Base-by-base conservation (phyloP, 768 basidiomycete genomes). In the Serendipita indica region DNA sequence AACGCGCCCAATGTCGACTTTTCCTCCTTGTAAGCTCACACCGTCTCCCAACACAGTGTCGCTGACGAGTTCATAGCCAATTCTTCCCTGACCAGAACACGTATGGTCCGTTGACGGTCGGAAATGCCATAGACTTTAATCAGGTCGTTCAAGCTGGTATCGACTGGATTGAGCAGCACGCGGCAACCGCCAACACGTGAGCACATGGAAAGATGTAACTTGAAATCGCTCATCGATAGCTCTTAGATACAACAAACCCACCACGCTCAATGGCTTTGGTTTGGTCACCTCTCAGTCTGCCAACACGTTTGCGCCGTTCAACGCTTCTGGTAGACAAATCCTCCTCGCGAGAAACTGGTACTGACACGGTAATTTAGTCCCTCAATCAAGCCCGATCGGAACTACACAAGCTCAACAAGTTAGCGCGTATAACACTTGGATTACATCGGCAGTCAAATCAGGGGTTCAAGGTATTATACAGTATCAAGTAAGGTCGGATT, bases 31-130 rank as follows among this genome's bases (percentile, higher is more conserved):
- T 64, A 34, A 39, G 63, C 43, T 25, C 12, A 28, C 28, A 20
- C 20, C 33, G 28, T 27, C 43, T 33, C 37, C 34, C 7, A 14
- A 58, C n/a, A 30, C n/a, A n/a, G n/a, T 5, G n/a, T 59, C 16
- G 18, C 52, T 56, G 14, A 18, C n/a, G 32, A 33, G 33, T 30
- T 59, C 25, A 32, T 37, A 64, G 64, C 73, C 80, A 78, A 60
- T 62, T 83, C 25, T 84, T 84, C 75, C 83, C 84, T 18, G 82
- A 86, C 64, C 84, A 85, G 66, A 74, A 78, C 61, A 65, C 68
- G 34, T 84, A 83, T 63, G 76, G 70, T 30, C 60, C 73, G 22
- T 64, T 67, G 27, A 79, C 82, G 65, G 28, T 59, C 18, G 75
- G 78, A 14, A 73, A 70, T 60, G 67, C 79, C 56, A 68, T 77